Evolutionary conservation across 257 asterid species (phyloP).

Genomic region (Petrea volubilis): DNA sequence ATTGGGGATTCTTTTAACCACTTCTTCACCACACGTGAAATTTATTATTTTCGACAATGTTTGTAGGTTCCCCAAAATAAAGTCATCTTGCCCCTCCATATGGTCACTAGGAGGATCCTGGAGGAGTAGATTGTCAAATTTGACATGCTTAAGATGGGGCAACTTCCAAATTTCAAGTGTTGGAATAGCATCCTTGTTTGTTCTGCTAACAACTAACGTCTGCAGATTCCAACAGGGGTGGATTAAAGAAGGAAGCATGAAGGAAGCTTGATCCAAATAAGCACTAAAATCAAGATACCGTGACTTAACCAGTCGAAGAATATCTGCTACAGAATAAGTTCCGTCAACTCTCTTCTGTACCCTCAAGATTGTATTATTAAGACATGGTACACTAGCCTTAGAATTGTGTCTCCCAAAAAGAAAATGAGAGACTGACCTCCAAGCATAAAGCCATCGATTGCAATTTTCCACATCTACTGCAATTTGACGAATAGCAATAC

Average conservation of each 20-base stretch:
- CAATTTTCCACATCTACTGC: background rate
- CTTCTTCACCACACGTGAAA: background rate
- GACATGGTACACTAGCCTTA: background rate
- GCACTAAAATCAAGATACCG: background rate
- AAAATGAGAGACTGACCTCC: too few relatives aligned
- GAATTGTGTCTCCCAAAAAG: too few relatives aligned
- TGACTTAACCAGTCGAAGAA: background rate
- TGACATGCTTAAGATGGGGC: background rate
- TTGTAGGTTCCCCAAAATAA: background rate
- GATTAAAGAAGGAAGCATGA: too few relatives aligned
- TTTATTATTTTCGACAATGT: too few relatives aligned
- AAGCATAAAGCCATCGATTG: background rate
- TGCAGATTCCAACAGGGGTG: background rate
- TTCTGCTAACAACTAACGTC: background rate
- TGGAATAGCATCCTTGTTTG: too few relatives aligned
- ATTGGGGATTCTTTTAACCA: too few relatives aligned
- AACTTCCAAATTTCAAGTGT: constrained; percentile 7
- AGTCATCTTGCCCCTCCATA: background rate
- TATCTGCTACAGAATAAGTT: too few relatives aligned
- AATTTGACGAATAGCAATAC: background rate
- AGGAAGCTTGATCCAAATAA: background rate
- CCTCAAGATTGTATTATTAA: background rate
- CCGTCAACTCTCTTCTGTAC: background rate
- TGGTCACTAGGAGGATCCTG: too few relatives aligned
- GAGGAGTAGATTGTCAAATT: background rate